Conservation (phyloP, 148 eudicot species). For the Rhododendron ovatum region DNA sequence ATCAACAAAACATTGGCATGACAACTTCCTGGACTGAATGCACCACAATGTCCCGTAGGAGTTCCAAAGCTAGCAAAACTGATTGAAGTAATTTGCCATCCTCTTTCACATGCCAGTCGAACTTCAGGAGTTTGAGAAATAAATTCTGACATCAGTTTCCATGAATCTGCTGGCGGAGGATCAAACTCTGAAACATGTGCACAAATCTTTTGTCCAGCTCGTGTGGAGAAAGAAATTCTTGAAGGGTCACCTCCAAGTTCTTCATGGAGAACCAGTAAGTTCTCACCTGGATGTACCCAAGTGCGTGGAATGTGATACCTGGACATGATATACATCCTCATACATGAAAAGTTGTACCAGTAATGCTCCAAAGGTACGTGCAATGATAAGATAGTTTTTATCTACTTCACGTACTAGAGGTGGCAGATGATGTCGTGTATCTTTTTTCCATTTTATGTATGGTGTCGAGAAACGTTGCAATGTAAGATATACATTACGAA, state of each 20-base stretch:
- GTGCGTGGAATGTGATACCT: constrained; percentile 53
- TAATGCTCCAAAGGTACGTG: not conserved
- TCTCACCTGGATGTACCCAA: constrained; percentile 44
- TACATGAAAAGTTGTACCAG: not conserved
- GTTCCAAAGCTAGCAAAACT: constrained; percentile 46
- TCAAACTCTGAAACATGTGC: constrained; percentile 34
- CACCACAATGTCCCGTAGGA: constrained; percentile 41
- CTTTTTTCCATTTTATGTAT: not conserved
- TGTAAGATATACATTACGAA: not conserved
- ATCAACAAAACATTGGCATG: constrained; percentile 23
- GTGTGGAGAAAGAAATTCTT: constrained; percentile 26
- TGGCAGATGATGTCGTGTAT: not conserved
- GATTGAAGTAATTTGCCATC: constrained; percentile 32
- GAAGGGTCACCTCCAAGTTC: constrained; percentile 53
- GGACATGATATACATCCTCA: not conserved
- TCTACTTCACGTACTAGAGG: not conserved
- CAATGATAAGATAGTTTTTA: not conserved
- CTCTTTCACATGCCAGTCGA: constrained; percentile 35
- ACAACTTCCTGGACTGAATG: constrained; percentile 32
- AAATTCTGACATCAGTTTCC: constrained; percentile 22
- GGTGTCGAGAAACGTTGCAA: not conserved
- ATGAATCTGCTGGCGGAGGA: constrained; percentile 37
- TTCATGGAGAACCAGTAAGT: constrained; percentile 47
- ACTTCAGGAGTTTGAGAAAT: constrained; percentile 23
- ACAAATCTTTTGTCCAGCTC: constrained; percentile 30